These are phyloP conservation scores for Trametes punicea DNA, from an alignment of 768 basidiomycete genomes.

Conservation along the genomic window DNA sequence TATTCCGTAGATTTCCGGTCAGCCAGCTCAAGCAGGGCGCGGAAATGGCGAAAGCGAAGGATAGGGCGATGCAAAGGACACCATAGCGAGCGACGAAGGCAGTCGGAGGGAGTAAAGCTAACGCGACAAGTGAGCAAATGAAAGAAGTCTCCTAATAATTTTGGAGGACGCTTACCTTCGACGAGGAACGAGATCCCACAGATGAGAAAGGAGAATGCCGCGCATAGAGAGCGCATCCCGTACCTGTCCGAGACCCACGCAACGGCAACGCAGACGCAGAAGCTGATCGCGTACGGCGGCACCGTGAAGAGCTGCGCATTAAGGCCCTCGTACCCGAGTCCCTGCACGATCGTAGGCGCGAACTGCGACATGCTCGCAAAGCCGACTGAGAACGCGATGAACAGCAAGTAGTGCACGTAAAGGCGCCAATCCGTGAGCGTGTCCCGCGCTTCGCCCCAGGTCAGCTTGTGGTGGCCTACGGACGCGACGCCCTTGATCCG, in stretches of 20 bases:
- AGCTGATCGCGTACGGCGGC: conserved; percentile 39
- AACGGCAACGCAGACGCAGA: conserved; percentile 22
- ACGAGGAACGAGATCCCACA: conserved; percentile 22
- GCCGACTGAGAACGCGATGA: conserved; percentile 40
- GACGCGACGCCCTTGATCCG: conserved; percentile 40
- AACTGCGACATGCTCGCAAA: conserved; percentile 51
- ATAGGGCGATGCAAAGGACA: conserved; percentile 31
- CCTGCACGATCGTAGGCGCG: conserved; percentile 65
- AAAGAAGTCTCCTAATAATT: background rate
- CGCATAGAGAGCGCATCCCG: conserved; percentile 20
- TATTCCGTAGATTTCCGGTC: conserved; percentile 32
- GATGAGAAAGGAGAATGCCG: conserved; percentile 15
- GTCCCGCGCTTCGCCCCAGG: conserved; percentile 35
- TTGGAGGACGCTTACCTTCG: conserved; percentile 14
- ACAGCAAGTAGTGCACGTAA: conserved; percentile 39
- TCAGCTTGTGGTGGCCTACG: conserved; percentile 34
- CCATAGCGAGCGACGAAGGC: conserved; percentile 33
- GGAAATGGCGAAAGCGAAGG: conserved; percentile 33
- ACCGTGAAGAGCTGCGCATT: conserved; percentile 63
- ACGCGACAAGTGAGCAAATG: background rate
- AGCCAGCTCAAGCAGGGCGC: conserved; percentile 37
- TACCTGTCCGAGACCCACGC: conserved; percentile 21
- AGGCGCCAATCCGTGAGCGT: conserved; percentile 37
- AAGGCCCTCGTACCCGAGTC: conserved; percentile 53
- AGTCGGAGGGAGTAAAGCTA: conserved; percentile 22